Evolutionary conservation across 176 grass and related monocot species (phyloP), one percentile per base, ranked within the genome.

Genomic region (Oryza longistaminata): DNA sequence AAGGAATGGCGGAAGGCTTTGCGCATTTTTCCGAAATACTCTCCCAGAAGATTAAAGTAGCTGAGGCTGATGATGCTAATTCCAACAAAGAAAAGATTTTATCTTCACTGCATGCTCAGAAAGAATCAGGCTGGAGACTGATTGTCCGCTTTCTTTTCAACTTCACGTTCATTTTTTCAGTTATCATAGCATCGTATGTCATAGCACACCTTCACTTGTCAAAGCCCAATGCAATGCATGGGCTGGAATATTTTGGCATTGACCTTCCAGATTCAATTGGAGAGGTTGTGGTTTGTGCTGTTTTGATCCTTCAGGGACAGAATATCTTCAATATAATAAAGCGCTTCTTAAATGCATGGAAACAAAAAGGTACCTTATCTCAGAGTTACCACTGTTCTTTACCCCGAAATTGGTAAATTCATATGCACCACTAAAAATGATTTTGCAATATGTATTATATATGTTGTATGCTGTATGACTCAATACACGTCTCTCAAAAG

Each of bases 221-320:
- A 77, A 95, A 85, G 21, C 79, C 93, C 3, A 88, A 72, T 76
- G 75, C 79, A 76, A 81, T 90, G 70, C 88, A 95, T 70, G 96
- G 96, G 39, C 87, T 98, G 49, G 96, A 98, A 79, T 98, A 93
- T 85, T 87, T 89, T 79, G 96, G 96, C 19, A 84, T 98, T 70
- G 96, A 98, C 48, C 88, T 98, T 79, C 96, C 96, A 26, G 96
- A 98, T 81, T 98, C 96, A 73, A 91, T 98, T 77, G 96, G 93
- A n/a, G 96, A 98, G 83, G 91, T 98, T 77, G 87, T 98, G 40
- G 91, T 95, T 74, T 90, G 85, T 86, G 89, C 82, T 15, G 81
- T 98, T 78, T 92, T 98, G 81, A 92, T 98, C 48, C 88, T 98
- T 87, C 96, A 90, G 76, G 96, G 96, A 64, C 91, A 95, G 65